A percentile compares a stretch with the other conserved stretches of the same genome.
Conservation (phyloP, 2,329 filamentous ascomycete genomes). For the Aspergillus brunneoviolaceus region DNA sequence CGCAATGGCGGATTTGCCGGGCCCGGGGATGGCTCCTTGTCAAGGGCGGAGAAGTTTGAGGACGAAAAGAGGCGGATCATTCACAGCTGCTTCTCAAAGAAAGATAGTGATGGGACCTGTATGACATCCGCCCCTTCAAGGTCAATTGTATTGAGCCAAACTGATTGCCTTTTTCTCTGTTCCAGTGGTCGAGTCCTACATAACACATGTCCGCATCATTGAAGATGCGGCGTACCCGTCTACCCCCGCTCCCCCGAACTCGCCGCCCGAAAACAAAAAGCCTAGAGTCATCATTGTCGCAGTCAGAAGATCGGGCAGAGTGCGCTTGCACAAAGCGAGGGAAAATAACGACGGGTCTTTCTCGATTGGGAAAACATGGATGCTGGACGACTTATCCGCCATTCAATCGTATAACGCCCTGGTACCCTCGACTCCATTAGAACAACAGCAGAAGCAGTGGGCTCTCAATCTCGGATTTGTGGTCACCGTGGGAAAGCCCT, state of each 20-base stretch:
- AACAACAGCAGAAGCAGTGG: conserved; percentile 67
- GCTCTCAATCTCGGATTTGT: conserved; percentile 81
- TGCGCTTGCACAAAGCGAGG: conserved; percentile 94
- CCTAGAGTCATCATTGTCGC: conserved; percentile 88
- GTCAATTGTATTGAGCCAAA: background rate
- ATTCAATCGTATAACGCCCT: conserved; percentile 78
- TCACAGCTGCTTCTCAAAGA: conserved; percentile 90
- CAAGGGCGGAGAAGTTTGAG: conserved; percentile 80
- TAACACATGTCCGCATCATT: conserved; percentile 89
- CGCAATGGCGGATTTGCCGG: conserved; percentile 31
- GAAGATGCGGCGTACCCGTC: conserved; percentile 85
- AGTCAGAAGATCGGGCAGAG: conserved; percentile 85
- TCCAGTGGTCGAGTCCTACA: conserved; percentile 88
- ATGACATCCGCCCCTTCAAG: conserved; percentile 42
- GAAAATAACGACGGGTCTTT: conserved; percentile 93
- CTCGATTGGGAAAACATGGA: conserved; percentile 98
- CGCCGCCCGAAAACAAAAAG: conserved; percentile 75
- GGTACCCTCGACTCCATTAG: conserved; percentile 58
- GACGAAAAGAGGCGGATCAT: conserved; percentile 95
- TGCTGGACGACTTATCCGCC: conserved; percentile 80
- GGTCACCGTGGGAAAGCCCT: conserved; percentile 87
- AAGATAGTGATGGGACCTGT: conserved; percentile 83
- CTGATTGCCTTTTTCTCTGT: conserved; percentile 20
- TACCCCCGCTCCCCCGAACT: conserved; percentile 76
- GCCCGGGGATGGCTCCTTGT: conserved; percentile 34